Percentiles rank a stretch among this genome's conserved stretches.
phyloP scores from a whole-genome alignment of 352 stramenopile genomes.

The Globisporangium cederbergense region DNA sequence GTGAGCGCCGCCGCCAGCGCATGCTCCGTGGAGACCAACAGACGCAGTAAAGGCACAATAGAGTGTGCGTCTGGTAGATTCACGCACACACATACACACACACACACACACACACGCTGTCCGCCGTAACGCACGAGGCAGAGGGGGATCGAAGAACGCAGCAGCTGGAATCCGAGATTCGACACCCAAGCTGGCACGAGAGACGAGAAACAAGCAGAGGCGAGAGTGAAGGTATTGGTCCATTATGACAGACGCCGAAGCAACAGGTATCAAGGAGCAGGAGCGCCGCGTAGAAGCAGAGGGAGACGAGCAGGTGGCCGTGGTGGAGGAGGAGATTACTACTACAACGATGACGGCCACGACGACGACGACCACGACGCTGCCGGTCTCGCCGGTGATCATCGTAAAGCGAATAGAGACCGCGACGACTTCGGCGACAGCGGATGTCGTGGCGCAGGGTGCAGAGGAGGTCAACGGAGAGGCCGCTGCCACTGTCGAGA shows the following conservation, averaged over 20 bases:
- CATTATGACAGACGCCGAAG: conserved; percentile 15
- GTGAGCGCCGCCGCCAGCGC: not conserved
- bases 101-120: not conserved
- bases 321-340: not conserved
- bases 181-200: not conserved
- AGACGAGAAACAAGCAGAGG: not conserved
- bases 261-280: not conserved
- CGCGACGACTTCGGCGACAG: not conserved
- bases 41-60: not conserved
- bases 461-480: not conserved
- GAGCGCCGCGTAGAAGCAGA: not conserved
- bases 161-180: conserved; percentile 1
- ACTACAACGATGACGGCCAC: conserved; percentile 1
- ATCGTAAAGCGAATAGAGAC: conserved; percentile 11
- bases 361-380: not conserved
- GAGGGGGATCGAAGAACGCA: not conserved
- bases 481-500: not conserved
- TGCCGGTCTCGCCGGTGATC: conserved; percentile 13
- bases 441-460: not conserved
- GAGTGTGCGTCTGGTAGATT: not conserved
- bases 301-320: not conserved
- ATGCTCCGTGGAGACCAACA: not conserved
- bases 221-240: not conserved
- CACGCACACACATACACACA: not conserved
- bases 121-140: not conserved